phyloP scores from a whole-genome alignment of 192 early-diverging fungal species.

The Umbelopsis vinacea region DNA sequence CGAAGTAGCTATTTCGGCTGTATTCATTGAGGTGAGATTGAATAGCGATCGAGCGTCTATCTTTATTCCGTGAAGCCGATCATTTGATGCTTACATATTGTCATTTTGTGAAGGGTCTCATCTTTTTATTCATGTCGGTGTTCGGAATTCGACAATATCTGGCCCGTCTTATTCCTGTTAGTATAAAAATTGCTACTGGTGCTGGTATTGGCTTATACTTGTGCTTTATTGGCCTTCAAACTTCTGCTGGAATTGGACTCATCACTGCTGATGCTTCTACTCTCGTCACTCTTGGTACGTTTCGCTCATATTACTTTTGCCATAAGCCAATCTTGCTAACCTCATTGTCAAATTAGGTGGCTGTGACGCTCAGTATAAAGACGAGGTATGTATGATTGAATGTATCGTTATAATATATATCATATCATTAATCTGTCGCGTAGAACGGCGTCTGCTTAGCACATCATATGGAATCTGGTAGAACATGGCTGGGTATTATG shows the following conservation, averaged over 20 bases:
- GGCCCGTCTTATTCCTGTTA: constrained; percentile 68
- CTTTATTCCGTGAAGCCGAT: background rate
- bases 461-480: constrained; percentile 69
- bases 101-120: constrained; percentile 50
- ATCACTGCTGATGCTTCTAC: constrained; percentile 65
- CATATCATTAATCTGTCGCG: background rate
- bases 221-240: constrained; percentile 81
- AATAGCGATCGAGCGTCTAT: background rate
- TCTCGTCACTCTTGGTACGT: constrained; percentile 66
- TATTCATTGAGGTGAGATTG: constrained; percentile 64
- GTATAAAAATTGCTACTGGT: constrained; percentile 76
- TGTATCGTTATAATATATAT: background rate
- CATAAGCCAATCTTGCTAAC: no score
- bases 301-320: no score
- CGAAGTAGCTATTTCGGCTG: constrained; percentile 69
- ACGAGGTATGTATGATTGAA: background rate
- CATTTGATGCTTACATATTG: background rate
- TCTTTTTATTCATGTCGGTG: constrained; percentile 78
- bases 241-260: constrained; percentile 80
- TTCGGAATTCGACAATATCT: constrained; percentile 80
- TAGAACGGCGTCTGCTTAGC: constrained; percentile 57
- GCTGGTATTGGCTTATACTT: constrained; percentile 80
- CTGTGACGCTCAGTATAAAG: background rate
- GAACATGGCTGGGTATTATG: constrained; percentile 55
- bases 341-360: background rate